Base-by-base conservation (phyloP, 2,329 filamentous ascomycete genomes). In the Pyrenophora graminea region DNA sequence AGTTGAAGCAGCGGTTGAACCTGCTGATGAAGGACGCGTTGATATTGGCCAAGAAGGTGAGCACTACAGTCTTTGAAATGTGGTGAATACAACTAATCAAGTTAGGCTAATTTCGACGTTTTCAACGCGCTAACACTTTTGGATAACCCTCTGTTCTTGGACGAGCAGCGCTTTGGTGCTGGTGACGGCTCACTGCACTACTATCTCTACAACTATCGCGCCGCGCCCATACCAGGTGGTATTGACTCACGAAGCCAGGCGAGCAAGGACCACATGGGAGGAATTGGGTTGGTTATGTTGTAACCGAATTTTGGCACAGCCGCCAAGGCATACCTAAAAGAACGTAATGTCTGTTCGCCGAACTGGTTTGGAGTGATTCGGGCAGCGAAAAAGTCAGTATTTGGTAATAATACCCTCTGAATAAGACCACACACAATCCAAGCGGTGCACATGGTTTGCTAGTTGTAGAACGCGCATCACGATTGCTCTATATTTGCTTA, bases 161-260 rank as follows among this genome's bases (percentile, higher is more conserved):
- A 93, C 70, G 83, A 97, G 62, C 90, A 97, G 69, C 96, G 96
- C 74, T 99, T 97, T 67, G 94, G 93, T 38, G 87, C 89, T 4
- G 94, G 94, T 27, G 94, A 99, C 72, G 94, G 94, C 39, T 91
- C 94, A 73, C 80, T 99, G 64, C 91, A 99, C 75, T 99, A 92
- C 77, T 99, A 99, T 74, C 80, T 99, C 27, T 99, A 95, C 82
- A 99, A 99, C 77, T 99, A 97, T 79, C 86, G 91, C 50, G 90
- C 91, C 10, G 86, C 89, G 53, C 85, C 87, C n/a, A 88, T 99
- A 66, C 79, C 85, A 0, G 92, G 94, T 41, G 94, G 94, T 18
- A 86, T 97, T 37, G 86, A 97, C 72, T 82, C 82, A 66, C 85
- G 82, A 67, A 96, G 95, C 70, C 78, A 85, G 63, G 80, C 93